phyloP scores from a whole-genome alignment of 2,329 filamentous ascomycete species.

The Mollisiaceae sp. region DNA sequence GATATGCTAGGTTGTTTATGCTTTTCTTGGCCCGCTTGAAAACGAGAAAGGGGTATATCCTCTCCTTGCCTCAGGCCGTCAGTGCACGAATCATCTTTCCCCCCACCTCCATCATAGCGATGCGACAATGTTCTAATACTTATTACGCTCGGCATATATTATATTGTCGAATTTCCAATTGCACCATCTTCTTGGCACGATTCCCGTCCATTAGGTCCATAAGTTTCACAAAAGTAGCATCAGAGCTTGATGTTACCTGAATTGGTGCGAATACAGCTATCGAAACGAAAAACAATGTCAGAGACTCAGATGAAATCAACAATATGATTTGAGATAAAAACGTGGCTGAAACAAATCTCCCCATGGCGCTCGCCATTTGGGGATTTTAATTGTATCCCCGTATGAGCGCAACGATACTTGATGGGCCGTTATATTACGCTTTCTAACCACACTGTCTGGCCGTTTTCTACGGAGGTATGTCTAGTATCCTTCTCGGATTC shows the following conservation, averaged over 20 bases:
- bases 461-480: not conserved
- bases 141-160: not conserved
- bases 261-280: not conserved
- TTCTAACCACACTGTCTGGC: not conserved
- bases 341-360: slow-evolving; percentile 17
- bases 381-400: not conserved
- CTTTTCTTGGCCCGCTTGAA: not conserved
- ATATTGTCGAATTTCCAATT: not conserved
- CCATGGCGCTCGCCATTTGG: not conserved
- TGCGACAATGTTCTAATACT: not conserved
- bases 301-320: slow-evolving; percentile 5
- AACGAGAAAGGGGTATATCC: not conserved
- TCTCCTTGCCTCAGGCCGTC: not conserved
- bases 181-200: not conserved
- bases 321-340: slow-evolving; percentile 6
- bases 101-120: not conserved
- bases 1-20: not conserved
- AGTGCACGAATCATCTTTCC: not conserved
- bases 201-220: not conserved
- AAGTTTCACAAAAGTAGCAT: not conserved
- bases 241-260: not conserved
- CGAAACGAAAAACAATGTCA: slow-evolving; percentile 18
- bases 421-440: slow-evolving; percentile 3
- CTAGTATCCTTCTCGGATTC: not conserved
- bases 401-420: slow-evolving; percentile 11